These are phyloP conservation scores for Cercospora beticola DNA, from an alignment of 2,329 filamentous ascomycete species.

Conservation along the genomic window DNA sequence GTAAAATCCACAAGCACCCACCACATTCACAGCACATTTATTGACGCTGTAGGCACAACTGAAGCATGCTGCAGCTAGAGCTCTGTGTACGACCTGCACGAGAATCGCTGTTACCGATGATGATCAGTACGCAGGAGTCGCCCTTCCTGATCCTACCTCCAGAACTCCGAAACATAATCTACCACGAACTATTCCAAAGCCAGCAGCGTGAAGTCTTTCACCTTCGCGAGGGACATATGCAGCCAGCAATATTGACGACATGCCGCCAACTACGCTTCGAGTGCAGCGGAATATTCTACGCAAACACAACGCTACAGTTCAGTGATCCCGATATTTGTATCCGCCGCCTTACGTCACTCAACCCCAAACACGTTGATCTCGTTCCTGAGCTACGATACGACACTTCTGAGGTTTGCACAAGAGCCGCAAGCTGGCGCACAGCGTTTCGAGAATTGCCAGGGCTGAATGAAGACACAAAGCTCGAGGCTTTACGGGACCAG, in stretches of 20 bases:
- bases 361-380: constrained; percentile 11
- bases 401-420: constrained; percentile 19
- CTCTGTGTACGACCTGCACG: not conserved
- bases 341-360: constrained; percentile 13
- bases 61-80: constrained; percentile 5
- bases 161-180: constrained; percentile 23
- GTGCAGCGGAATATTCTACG: constrained; percentile 15
- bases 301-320: constrained; percentile 23
- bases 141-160: constrained; percentile 16
- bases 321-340: constrained; percentile 15
- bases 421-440: constrained; percentile 20
- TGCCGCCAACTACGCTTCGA: constrained; percentile 17
- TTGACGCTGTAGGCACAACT: not conserved
- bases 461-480: constrained; percentile 24
- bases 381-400: constrained; percentile 25
- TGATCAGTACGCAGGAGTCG: not conserved
- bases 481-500: constrained; percentile 21
- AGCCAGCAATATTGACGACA: constrained; percentile 15
- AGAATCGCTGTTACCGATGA: not conserved
- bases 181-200: constrained; percentile 10
- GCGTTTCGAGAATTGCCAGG: constrained; percentile 23
- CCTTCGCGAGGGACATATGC: constrained; percentile 14
- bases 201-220: constrained; percentile 9
- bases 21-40: not conserved
- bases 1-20: not conserved